Conservation (phyloP, 1,284 basidiomycete species). For the Cutaneotrichosporon daszewskae region DNA sequence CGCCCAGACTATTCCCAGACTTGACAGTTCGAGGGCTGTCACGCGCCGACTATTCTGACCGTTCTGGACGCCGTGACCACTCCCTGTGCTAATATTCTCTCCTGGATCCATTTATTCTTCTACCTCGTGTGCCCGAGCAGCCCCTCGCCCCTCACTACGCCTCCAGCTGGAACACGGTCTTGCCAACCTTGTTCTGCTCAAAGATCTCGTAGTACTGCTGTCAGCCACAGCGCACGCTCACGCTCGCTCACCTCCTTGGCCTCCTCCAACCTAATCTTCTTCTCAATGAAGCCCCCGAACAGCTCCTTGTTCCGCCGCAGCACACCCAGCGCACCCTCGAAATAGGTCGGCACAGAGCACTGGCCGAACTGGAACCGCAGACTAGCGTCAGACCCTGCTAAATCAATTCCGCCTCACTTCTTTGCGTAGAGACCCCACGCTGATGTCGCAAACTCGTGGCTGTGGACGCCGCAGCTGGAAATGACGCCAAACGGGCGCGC, state of each 20-base stretch:
- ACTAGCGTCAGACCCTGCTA: constrained; percentile 1
- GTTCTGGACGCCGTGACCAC: too few species aligned
- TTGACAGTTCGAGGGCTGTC: too few species aligned
- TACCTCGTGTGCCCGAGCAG: too few species aligned
- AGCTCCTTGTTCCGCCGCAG: constrained; percentile 48
- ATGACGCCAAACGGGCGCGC: constrained; percentile 77
- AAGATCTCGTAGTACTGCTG: constrained; percentile 43
- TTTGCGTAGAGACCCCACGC: constrained; percentile 65
- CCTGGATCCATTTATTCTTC: too few species aligned
- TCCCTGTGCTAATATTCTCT: too few species aligned
- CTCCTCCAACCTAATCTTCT: constrained; percentile 36
- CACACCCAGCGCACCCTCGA: constrained; percentile 64
- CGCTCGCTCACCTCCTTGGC: constrained; percentile 30
- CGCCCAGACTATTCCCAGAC: too few species aligned
- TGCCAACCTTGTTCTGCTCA: constrained; percentile 40
- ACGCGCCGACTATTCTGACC: too few species aligned
- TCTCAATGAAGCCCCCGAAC: constrained; percentile 40
- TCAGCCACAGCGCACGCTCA: constrained; percentile 5
- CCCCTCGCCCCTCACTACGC: too few species aligned
- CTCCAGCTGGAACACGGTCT: constrained; percentile 39
- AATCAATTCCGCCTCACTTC: constrained; percentile 52
- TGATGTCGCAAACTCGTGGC: constrained; percentile 27
- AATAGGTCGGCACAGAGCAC: constrained; percentile 75
- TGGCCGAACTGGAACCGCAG: constrained; percentile 54
- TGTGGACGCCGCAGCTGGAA: constrained; percentile 65